Base-by-base conservation (phyloP, 2,329 filamentous ascomycete species). In the Xylaria sp. region DNA sequence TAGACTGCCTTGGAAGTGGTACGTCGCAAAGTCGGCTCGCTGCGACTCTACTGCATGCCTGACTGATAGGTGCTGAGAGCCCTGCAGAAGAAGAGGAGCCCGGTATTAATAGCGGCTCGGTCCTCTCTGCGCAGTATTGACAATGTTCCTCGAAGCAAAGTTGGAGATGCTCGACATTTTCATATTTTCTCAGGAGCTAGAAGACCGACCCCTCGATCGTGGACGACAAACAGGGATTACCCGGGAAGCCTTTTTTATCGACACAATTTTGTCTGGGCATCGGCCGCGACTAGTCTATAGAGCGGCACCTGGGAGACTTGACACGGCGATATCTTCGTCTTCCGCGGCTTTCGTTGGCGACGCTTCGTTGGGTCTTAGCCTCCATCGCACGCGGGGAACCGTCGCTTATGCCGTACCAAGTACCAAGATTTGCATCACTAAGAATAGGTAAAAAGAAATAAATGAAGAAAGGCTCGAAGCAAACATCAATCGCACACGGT, bases 31-130 rank as follows among this genome's bases (percentile, higher is more conserved):
- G 32, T 50, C 53, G 43, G 55, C 52, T 58, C 55, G 36, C 59
- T 69, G 63, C 67, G 20, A 69, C 67, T 56, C 67, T 69, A 36
- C 63, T 66, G 59, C 63, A 66, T 60, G 60, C 53, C 41, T 15
- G 43, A 57, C 48, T 55, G 56, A 58, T 63, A 56, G 63, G 36
- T 39, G 67, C 63, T 60, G 63, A 66, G 57, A 63, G 60, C 63
- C 63, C 60, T 52, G 25, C 30, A 34, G 28, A 57, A 57, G 10
- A 34, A 59, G 32, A 50, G 48, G 55, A n/a, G 20, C 39, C 52
- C 63, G 45, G 59, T 69, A 69, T 68, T 68, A 69, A 69, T 69
- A 69, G 56, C 43, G 53, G 60, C 59, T 56, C 50, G 34, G 15
- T 60, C 59, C 67, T 69, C 67, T 57, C 55, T 45, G 25, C 46